phyloP scores from a whole-genome alignment of 2,329 filamentous ascomycete genomes.

The Rhexocercosporidium sp. region DNA sequence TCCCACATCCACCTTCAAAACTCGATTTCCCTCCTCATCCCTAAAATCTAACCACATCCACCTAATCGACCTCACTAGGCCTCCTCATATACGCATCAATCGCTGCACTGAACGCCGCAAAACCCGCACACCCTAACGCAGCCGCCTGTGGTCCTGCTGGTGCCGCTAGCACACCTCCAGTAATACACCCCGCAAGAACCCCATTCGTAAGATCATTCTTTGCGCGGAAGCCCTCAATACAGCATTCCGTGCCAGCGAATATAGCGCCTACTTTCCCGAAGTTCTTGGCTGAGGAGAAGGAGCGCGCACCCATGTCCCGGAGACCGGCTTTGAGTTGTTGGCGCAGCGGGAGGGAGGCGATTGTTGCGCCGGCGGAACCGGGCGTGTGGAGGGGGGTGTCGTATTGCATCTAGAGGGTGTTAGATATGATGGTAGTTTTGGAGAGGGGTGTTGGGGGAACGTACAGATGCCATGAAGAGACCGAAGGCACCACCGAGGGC shows the following conservation, averaged over 20 bases:
- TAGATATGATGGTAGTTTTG: slow-evolving; percentile 2
- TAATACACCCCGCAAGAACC: slow-evolving; percentile 85
- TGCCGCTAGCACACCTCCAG: slow-evolving; percentile 84
- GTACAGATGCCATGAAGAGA: slow-evolving; percentile 95
- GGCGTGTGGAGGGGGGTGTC: slow-evolving; percentile 76
- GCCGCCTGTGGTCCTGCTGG: slow-evolving; percentile 90
- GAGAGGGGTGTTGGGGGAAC: slow-evolving; percentile 42
- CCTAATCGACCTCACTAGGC: slow-evolving; percentile 62
- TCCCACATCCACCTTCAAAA: background rate
- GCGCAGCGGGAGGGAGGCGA: slow-evolving; percentile 74
- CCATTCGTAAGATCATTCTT: slow-evolving; percentile 95
- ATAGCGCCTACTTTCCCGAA: slow-evolving; percentile 93
- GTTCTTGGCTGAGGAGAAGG: slow-evolving; percentile 86
- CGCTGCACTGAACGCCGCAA: slow-evolving; percentile 89
- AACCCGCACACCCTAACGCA: slow-evolving; percentile 85
- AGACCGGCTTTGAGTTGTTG: slow-evolving; percentile 87
- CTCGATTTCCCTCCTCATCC: background rate
- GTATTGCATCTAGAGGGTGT: slow-evolving; percentile 83
- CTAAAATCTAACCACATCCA: background rate
- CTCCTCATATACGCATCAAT: slow-evolving; percentile 92
- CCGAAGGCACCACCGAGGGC: slow-evolving; percentile 93
- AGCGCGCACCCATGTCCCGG: slow-evolving; percentile 91
- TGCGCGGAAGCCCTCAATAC: slow-evolving; percentile 87
- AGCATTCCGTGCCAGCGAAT: slow-evolving; percentile 93
- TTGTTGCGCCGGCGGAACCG: slow-evolving; percentile 44